Percentiles rank a stretch among this genome's conserved stretches.
Evolutionary conservation across 495 filamentous ascomycete genomes (phyloP).

Genomic region (Thermochaetoides thermophila): DNA sequence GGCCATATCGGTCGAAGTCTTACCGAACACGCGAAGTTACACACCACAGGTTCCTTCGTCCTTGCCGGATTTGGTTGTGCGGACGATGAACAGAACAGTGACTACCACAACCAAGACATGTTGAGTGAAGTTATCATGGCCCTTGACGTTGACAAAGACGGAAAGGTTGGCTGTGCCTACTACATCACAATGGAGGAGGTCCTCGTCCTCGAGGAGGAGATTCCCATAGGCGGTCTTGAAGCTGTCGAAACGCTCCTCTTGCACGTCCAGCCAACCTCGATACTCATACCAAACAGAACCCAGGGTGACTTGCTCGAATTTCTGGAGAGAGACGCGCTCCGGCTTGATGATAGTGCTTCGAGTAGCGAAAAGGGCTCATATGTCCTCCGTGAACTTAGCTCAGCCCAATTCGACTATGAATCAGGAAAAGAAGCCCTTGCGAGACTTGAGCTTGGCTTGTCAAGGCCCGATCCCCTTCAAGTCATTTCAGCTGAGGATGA

Average conservation of each 20-base stretch:
- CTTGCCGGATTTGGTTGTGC: background rate
- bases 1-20: too few species aligned
- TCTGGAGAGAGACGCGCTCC: constrained; percentile 28
- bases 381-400: constrained; percentile 55
- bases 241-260: constrained; percentile 61
- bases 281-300: constrained; percentile 57
- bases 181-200: constrained; percentile 62
- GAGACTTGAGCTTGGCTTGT: constrained; percentile 35
- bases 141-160: constrained; percentile 57
- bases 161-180: constrained; percentile 74
- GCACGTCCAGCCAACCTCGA: constrained; percentile 63
- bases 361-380: constrained; percentile 36
- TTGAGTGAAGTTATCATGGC: constrained; percentile 73
- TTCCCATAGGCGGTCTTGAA: constrained; percentile 53
- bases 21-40: too few species aligned
- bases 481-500: constrained; percentile 39
- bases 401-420: constrained; percentile 64
- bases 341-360: constrained; percentile 18
- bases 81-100: background rate
- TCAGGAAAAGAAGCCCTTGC: constrained; percentile 52
- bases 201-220: constrained; percentile 69
- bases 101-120: constrained; percentile 28
- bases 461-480: constrained; percentile 35
- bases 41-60: background rate
- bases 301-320: constrained; percentile 42